phyloP scores from a whole-genome alignment of 2,329 filamentous ascomycete genomes.

The Colletotrichum scovillei region DNA sequence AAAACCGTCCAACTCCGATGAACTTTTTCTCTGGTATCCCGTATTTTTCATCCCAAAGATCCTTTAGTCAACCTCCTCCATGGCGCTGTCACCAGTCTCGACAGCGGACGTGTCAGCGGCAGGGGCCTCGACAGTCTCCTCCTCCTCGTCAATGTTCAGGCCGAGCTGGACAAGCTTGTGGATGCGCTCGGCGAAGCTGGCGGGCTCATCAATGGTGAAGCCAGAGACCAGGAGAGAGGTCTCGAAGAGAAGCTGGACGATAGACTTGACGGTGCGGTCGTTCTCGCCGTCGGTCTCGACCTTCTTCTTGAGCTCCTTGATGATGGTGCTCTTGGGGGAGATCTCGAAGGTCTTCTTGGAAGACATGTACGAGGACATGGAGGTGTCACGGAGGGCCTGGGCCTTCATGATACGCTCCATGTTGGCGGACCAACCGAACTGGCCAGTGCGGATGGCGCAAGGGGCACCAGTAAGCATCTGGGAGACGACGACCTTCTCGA shows the following conservation, averaged over 20 bases:
- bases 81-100: constrained; percentile 87
- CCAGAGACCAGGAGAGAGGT: constrained; percentile 98
- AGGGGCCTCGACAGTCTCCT: constrained; percentile 74
- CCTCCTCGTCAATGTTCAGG: constrained; percentile 95
- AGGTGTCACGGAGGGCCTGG: constrained; percentile 98
- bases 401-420: constrained; percentile 99
- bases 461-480: constrained; percentile 96
- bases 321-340: constrained; percentile 96
- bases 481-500: constrained; percentile 99
- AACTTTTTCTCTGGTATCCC: constrained; percentile 48
- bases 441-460: constrained; percentile 98
- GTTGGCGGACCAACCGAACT: constrained; percentile 99
- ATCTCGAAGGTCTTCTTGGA: constrained; percentile 99
- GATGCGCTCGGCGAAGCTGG: constrained; percentile 97
- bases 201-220: constrained; percentile 99
- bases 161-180: constrained; percentile 99
- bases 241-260: constrained; percentile 98
- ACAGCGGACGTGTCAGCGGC: constrained; percentile 68
- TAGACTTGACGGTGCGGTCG: constrained; percentile 99
- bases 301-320: constrained; percentile 99
- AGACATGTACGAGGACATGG: constrained; percentile 99
- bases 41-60: constrained; percentile 40
- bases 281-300: constrained; percentile 97
- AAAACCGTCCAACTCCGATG: constrained; percentile 55
- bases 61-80: constrained; percentile 99